phyloP scores from a whole-genome alignment of 352 stramenopile genomes.

The Phytopythium vexans region DNA sequence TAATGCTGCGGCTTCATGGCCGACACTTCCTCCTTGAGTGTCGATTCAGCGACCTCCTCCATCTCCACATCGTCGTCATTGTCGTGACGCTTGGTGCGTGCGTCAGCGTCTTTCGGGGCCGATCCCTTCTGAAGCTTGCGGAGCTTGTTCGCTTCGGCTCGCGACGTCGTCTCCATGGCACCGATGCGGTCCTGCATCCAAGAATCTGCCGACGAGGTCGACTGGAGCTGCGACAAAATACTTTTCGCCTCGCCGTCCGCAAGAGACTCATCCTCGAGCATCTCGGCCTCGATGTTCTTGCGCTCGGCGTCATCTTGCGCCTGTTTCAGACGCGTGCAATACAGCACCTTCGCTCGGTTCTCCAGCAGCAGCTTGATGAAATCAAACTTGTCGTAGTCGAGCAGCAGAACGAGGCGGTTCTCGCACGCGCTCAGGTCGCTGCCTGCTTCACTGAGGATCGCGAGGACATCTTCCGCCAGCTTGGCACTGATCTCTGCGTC shows the following conservation, averaged over 20 bases:
- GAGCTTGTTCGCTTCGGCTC: constrained; percentile 78
- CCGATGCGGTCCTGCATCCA: constrained; percentile 93
- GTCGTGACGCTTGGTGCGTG: constrained; percentile 14
- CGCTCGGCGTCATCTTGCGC: constrained; percentile 92
- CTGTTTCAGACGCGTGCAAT: constrained; percentile 96
- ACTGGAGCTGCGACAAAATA: constrained; percentile 90
- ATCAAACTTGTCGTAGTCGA: constrained; percentile 99
- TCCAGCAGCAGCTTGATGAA: constrained; percentile 98
- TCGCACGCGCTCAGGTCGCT: constrained; percentile 89
- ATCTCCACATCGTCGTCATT: constrained; percentile 55
- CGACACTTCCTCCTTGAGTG: constrained; percentile 8
- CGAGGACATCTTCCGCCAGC: constrained; percentile 91
- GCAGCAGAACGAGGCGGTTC: constrained; percentile 95
- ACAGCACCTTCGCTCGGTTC: constrained; percentile 96
- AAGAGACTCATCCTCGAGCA: constrained; percentile 80
- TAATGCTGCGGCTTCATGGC: constrained; percentile 78
- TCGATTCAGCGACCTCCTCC: constrained; percentile 18
- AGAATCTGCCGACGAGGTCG: constrained; percentile 89
- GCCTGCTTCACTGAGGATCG: constrained; percentile 58
- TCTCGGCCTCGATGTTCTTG: constrained; percentile 87
- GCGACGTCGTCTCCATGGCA: constrained; percentile 79
- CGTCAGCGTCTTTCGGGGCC: constrained; percentile 8
- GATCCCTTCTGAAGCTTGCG: constrained; percentile 66
- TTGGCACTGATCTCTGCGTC: constrained; percentile 93
- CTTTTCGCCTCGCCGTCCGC: constrained; percentile 80